These are phyloP conservation scores for Articulospora tetracladia DNA, from an alignment of 495 filamentous ascomycete species.

Conservation along the genomic window DNA sequence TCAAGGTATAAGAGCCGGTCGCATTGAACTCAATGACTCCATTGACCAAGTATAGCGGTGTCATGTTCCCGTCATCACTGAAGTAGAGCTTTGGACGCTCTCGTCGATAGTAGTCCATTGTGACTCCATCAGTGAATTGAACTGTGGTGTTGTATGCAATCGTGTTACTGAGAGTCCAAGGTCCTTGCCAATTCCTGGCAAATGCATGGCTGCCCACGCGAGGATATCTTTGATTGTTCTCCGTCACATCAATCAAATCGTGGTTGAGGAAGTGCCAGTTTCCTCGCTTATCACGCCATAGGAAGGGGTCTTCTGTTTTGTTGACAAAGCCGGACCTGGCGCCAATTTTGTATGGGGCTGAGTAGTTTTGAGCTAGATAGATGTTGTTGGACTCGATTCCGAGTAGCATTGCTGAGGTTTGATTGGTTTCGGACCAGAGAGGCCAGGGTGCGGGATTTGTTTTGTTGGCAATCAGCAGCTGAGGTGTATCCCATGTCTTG, in stretches of 20 bases:
- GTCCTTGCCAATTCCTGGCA: slow-evolving; percentile 31
- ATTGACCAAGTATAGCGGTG: slow-evolving; percentile 33
- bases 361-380: slow-evolving; percentile 22
- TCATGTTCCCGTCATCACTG: slow-evolving; percentile 36
- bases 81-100: slow-evolving; percentile 38
- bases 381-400: slow-evolving; percentile 23
- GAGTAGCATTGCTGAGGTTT: slow-evolving; percentile 13
- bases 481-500: slow-evolving; percentile 15
- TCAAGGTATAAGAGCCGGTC: slow-evolving; percentile 26
- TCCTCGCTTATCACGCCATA: slow-evolving; percentile 39
- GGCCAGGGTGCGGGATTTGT: slow-evolving; percentile 34
- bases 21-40: slow-evolving; percentile 31
- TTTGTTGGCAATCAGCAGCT: slow-evolving; percentile 8
- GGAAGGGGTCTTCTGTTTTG: slow-evolving; percentile 35
- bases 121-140: slow-evolving; percentile 31
- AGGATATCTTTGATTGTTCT: slow-evolving; percentile 3
- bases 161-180: slow-evolving; percentile 35
- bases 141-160: slow-evolving; percentile 35
- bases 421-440: slow-evolving; percentile 5
- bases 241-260: slow-evolving; percentile 23
- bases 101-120: slow-evolving; percentile 29
- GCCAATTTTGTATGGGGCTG: slow-evolving; percentile 11
- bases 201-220: slow-evolving; percentile 35
- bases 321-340: slow-evolving; percentile 20
- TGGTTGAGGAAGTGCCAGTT: slow-evolving; percentile 38